Evolutionary conservation across 176 grass and related monocot genomes (phyloP).

Genomic region (Musa schizocarpa): DNA sequence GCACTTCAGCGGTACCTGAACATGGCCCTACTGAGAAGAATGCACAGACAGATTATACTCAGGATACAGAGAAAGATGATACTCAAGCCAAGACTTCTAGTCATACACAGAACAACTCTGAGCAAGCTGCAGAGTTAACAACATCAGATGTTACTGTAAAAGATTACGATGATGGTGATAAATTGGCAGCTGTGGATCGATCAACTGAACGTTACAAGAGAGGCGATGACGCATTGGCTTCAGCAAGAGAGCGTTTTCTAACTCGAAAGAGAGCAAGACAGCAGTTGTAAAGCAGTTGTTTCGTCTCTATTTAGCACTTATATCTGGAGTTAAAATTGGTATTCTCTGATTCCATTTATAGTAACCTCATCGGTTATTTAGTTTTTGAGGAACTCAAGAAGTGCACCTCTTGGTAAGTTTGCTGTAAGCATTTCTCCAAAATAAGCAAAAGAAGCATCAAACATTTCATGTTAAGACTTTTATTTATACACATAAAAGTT

Average conservation of each 20-base stretch:
- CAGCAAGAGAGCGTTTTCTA: conserved; percentile 58
- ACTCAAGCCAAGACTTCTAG: conserved; percentile 25
- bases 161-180: not conserved
- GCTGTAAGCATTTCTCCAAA: no score
- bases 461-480: no score
- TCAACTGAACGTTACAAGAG: conserved; percentile 58
- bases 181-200: conserved; percentile 6
- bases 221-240: conserved; percentile 52
- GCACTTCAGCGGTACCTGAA: conserved; percentile 27
- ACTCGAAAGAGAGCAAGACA: conserved; percentile 73
- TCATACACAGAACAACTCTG: conserved; percentile 16
- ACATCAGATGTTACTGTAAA: not conserved
- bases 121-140: conserved; percentile 20
- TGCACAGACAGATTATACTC: conserved; percentile 20
- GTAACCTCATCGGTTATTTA: no score
- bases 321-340: no score
- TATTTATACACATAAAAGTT: no score
- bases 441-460: no score
- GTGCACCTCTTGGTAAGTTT: no score
- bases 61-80: conserved; percentile 33
- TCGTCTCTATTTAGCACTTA: no score
- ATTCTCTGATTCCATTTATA: no score
- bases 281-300: conserved; percentile 7
- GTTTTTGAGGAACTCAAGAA: no score
- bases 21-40: conserved; percentile 25